Conservation (phyloP, 2,329 filamentous ascomycete genomes). For the Parastagonospora avenae region DNA sequence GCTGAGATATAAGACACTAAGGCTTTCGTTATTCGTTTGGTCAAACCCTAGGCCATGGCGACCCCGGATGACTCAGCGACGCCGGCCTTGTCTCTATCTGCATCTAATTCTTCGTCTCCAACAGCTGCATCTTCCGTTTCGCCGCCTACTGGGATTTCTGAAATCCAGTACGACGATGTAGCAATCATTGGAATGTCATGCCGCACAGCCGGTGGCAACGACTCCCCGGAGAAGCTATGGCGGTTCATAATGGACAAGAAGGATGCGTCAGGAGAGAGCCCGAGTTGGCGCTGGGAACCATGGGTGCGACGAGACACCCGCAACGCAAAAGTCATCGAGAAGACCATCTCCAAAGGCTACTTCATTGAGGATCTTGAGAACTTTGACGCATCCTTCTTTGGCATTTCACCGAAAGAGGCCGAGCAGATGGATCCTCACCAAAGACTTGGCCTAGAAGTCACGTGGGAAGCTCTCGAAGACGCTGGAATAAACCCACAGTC, state of each 20-base stretch:
- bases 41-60: too few species aligned
- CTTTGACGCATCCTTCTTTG: conserved; percentile 38
- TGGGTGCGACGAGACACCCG: conserved; percentile 32
- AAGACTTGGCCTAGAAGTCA: conserved; percentile 26
- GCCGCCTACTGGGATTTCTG: too few species aligned
- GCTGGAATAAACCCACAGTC: conserved; percentile 25
- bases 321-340: conserved; percentile 29
- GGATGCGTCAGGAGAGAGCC: conserved; percentile 36
- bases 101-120: too few species aligned
- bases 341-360: conserved; percentile 36
- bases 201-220: conserved; percentile 36
- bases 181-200: conserved; percentile 45
- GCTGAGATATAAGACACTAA: too few species aligned
- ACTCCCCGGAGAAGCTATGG: conserved; percentile 43
- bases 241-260: conserved; percentile 35
- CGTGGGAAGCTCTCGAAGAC: conserved; percentile 36
- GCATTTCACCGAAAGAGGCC: conserved; percentile 37
- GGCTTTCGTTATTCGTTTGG: too few species aligned
- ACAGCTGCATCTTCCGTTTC: too few species aligned
- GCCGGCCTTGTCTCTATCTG: too few species aligned
- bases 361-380: conserved; percentile 34
- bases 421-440: conserved; percentile 35
- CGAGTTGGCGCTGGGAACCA: conserved; percentile 39
- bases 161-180: conserved; percentile 15
- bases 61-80: too few species aligned